These are phyloP conservation scores for Magnusiomyces ingens DNA, from an alignment of 1,139 yeast species.

Conservation along the genomic window DNA sequence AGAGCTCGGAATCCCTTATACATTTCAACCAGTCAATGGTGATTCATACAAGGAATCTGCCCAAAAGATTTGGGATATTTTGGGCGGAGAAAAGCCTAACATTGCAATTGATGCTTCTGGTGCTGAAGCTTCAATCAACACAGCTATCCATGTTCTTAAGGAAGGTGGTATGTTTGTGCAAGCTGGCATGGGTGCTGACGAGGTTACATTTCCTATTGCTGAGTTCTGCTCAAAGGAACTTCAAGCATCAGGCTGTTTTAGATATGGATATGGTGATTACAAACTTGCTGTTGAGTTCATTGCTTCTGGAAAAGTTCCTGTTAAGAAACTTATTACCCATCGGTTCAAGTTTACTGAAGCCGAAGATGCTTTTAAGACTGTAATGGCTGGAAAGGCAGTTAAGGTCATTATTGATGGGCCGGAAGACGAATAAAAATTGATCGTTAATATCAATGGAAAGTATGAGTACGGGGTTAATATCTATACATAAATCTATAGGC, in stretches of 20 bases:
- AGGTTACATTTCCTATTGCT: slow-evolving; percentile 66
- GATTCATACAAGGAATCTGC: slow-evolving; percentile 34
- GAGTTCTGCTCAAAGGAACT: slow-evolving; percentile 65
- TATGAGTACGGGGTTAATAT: too few species aligned
- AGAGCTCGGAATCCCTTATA: slow-evolving; percentile 43
- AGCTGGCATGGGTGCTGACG: slow-evolving; percentile 69
- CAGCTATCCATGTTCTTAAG: slow-evolving; percentile 52
- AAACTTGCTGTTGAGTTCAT: slow-evolving; percentile 64
- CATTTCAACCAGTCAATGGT: slow-evolving; percentile 43
- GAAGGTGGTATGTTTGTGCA: slow-evolving; percentile 66
- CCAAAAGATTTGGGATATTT: slow-evolving; percentile 34
- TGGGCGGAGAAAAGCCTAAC: slow-evolving; percentile 47
- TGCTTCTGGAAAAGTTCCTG: slow-evolving; percentile 54
- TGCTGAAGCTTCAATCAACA: slow-evolving; percentile 56
- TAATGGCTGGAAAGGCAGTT: slow-evolving; percentile 48
- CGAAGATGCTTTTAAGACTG: slow-evolving; percentile 70
- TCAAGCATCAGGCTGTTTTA: slow-evolving; percentile 66
- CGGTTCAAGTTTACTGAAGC: slow-evolving; percentile 70
- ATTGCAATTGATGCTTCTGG: slow-evolving; percentile 71
- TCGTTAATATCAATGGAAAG: too few species aligned
- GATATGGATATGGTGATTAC: slow-evolving; percentile 80
- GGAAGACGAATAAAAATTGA: slow-evolving; percentile 13
- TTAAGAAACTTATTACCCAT: slow-evolving; percentile 68
- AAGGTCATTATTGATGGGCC: slow-evolving; percentile 60
- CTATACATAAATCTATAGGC: too few species aligned